Percentiles rank a stretch among this genome's conserved stretches.
phyloP scores from a whole-genome alignment of 306 rosid genomes.

The Alnus rubra region DNA sequence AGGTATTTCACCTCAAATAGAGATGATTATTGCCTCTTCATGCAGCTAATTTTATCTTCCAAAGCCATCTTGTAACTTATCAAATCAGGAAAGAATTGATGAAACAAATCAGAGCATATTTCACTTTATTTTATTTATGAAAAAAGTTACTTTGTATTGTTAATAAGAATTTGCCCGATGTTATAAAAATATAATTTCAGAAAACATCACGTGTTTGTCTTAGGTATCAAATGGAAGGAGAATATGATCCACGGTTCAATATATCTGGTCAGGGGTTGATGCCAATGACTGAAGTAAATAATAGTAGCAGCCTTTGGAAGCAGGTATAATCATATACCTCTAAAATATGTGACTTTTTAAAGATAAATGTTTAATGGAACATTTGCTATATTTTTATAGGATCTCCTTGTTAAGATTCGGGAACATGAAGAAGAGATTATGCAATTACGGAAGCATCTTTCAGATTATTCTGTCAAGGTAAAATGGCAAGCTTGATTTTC shows the following conservation, averaged over 20 bases:
- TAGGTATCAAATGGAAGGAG: conserved; percentile 67
- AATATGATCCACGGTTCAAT: conserved; percentile 51
- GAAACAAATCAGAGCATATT: background rate
- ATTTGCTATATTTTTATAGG: conserved; percentile 39
- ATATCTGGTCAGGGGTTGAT: conserved; percentile 62
- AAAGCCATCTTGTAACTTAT: conserved; percentile 13
- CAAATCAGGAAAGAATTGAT: conserved; percentile 18
- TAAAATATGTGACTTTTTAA: conserved; percentile 18
- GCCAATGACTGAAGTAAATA: conserved; percentile 58
- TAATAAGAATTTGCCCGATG: background rate
- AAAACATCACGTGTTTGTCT: conserved; percentile 27
- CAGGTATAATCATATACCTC: conserved; percentile 51
- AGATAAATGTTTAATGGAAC: conserved; percentile 26
- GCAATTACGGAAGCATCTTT: conserved; percentile 76
- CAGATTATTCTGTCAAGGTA: conserved; percentile 89
- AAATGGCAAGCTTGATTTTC: conserved; percentile 17
- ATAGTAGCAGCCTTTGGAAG: conserved; percentile 64
- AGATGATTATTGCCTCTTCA: conserved; percentile 17
- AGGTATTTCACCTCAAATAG: conserved; percentile 44
- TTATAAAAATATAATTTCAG: conserved; percentile 8
- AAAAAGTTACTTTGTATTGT: background rate
- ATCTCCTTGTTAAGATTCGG: conserved; percentile 58
- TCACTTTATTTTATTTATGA: background rate
- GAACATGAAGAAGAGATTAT: conserved; percentile 86
- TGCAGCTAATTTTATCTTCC: conserved; percentile 9